These are phyloP conservation scores for Penicillium ochrochloron DNA, from an alignment of 495 filamentous ascomycete species.

Conservation along the genomic window DNA sequence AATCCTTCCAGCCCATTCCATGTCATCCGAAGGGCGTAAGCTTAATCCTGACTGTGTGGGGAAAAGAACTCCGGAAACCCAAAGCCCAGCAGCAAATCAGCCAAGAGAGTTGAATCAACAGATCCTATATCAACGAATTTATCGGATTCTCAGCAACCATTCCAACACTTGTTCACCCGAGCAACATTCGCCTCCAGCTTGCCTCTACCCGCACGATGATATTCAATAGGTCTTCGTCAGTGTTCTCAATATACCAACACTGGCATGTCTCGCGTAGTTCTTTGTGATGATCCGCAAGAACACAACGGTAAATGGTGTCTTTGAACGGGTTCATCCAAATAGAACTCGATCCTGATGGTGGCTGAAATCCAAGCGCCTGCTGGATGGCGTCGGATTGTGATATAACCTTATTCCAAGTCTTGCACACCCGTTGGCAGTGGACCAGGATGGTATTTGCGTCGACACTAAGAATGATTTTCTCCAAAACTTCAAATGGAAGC, in stretches of 20 bases:
- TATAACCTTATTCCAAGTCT: background rate
- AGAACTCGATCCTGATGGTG: background rate
- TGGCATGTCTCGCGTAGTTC: background rate
- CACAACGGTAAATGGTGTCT: too few species aligned
- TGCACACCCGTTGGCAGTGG: background rate
- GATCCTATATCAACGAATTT: background rate
- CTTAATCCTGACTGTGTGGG: background rate
- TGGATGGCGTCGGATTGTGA: background rate
- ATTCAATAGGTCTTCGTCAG: background rate
- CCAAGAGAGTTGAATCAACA: background rate
- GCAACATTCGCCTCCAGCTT: background rate
- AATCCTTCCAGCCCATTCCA: constrained; percentile 1
- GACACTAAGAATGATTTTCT: background rate
- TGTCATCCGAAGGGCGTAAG: constrained; percentile 18
- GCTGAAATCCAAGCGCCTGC: background rate
- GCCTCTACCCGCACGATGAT: background rate
- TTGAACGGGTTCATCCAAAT: background rate
- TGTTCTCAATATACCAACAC: background rate
- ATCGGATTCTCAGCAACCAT: background rate
- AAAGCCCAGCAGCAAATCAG: background rate
- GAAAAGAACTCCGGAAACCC: background rate
- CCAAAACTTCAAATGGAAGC: background rate
- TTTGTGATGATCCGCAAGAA: background rate
- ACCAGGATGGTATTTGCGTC: background rate
- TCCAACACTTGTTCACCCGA: background rate